Base-by-base conservation (phyloP, 306 rosid genomes). In the Prunus fruticosa region DNA sequence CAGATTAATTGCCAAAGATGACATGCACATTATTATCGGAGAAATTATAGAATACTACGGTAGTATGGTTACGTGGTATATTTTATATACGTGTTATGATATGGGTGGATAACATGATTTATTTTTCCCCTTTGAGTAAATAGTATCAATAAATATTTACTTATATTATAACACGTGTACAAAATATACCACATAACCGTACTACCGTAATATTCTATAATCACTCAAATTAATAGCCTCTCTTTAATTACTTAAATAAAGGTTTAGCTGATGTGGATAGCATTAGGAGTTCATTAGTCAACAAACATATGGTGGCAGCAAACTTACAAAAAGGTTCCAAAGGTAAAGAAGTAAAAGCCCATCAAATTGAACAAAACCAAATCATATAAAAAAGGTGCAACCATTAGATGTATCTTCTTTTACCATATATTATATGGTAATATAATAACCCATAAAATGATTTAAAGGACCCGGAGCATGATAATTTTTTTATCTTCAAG, bases 261-360 rank as follows among this genome's bases (percentile, higher is more conserved):
- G 34, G 56, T 32, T 74, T 69, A 23, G 75, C 70, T 78, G 78
- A 78, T 69, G 77, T 78, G 86, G 80, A 78, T 47, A 32, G 77
- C 84, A 76, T 76, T 64, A 52, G 56, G 78, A 52, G 73, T 62
- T 73, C 71, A 51, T 69, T 69, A 64, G 76, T 80, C 76, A 67
- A 70, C 60, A 69, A 75, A 70, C 71, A 70, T 50, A 72, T 60
- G 51, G 64, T 64, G 80, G 74, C 72, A 64, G 54, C 43, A 78
- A 8, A 50, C 32, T 20, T 62, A 15, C 43, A 63, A 63, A 68
- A 77, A 28, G 73, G 73, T 62, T 77, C 66, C 70, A 69, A 34
- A 64, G 27, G 82, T 68, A 52, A 68, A 0, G 13, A 67, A 57
- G 81, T 73, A 58, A 70, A 72, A 58, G 69, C 43, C 66, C 82